Evolutionary conservation across 1,284 basidiomycete species (phyloP).

Genomic region (Rhodotorula sp.): DNA sequence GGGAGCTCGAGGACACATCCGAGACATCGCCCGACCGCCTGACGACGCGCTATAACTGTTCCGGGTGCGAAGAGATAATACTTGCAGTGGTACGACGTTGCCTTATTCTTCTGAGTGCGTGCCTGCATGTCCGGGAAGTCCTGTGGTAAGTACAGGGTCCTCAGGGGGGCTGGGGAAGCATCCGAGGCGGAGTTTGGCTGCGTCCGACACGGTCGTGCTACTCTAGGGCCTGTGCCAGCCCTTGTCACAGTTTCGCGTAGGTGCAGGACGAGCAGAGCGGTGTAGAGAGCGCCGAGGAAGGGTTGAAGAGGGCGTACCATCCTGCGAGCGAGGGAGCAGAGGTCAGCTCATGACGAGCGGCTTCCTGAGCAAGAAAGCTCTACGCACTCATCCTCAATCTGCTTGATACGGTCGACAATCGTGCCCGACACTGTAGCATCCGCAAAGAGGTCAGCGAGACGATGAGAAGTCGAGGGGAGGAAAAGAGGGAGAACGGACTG

Average conservation of each 20-base stretch:
- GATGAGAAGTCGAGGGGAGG: too few species aligned
- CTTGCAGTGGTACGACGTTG: conserved; percentile 50
- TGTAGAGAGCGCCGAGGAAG: neutral
- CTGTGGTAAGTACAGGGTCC: neutral
- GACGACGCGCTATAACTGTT: too few species aligned
- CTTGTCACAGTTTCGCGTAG: neutral
- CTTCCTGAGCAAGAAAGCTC: neutral
- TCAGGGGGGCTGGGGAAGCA: neutral
- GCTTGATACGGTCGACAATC: conserved; percentile 61
- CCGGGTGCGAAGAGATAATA: neutral
- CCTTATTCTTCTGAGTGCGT: conserved; percentile 93
- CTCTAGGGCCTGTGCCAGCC: neutral
- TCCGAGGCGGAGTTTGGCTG: neutral
- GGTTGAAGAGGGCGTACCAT: conserved; percentile 9
- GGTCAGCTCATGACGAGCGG: conserved; percentile 10
- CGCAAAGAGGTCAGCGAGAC: too few species aligned
- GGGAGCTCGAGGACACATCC: conserved; percentile 54
- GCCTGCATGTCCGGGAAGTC: conserved; percentile 11
- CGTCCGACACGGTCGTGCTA: neutral
- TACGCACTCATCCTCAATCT: conserved; percentile 81
- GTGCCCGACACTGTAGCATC: neutral
- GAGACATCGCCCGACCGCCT: too few species aligned
- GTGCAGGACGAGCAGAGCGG: too few species aligned
- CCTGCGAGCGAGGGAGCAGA: conserved; percentile 51
- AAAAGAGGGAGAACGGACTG: too few species aligned